Percentiles rank a stretch among this genome's conserved stretches.
Evolutionary conservation across 2,329 filamentous ascomycete species (phyloP).

Genomic region (Diplodia corticola): DNA sequence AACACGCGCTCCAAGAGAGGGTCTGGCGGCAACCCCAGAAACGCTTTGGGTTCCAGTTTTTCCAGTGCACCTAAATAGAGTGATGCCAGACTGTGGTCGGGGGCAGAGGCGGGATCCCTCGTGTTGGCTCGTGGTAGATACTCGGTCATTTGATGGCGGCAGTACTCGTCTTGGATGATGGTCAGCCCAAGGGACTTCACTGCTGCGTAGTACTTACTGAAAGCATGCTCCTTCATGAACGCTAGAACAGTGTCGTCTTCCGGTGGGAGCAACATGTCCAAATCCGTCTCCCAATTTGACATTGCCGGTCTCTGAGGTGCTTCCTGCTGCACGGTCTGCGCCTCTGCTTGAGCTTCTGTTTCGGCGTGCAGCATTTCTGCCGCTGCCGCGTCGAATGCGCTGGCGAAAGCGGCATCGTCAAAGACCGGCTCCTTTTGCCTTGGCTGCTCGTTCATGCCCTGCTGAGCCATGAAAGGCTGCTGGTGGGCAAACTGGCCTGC

Average conservation of each 20-base stretch:
- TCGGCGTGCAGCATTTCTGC: conserved; percentile 39
- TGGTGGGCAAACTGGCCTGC: conserved; percentile 17
- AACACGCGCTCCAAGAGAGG: conserved; percentile 5
- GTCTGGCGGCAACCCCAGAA: neutral
- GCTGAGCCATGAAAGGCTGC: conserved; percentile 8
- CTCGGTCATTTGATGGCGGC: conserved; percentile 8
- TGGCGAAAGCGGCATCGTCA: conserved; percentile 58
- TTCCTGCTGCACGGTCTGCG: conserved; percentile 26
- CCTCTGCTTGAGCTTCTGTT: conserved; percentile 24
- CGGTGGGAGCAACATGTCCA: neutral
- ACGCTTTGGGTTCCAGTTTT: neutral
- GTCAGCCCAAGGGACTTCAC: neutral
- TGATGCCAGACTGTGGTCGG: conserved; percentile 1
- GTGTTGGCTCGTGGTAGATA: neutral
- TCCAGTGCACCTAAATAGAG: conserved; percentile 11
- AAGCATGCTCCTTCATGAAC: conserved; percentile 16
- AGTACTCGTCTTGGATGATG: neutral
- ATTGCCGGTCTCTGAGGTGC: neutral
- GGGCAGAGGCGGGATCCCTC: neutral
- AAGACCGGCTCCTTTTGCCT: conserved; percentile 45
- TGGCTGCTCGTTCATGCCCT: conserved; percentile 30
- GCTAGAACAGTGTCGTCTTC: neutral
- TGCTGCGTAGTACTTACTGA: neutral
- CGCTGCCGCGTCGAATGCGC: conserved; percentile 53
- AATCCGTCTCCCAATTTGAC: conserved; percentile 1